A percentile compares a stretch with the other conserved stretches of the same genome.
phyloP scores from a whole-genome alignment of 768 basidiomycete species.

The Boletus reticulatus region DNA sequence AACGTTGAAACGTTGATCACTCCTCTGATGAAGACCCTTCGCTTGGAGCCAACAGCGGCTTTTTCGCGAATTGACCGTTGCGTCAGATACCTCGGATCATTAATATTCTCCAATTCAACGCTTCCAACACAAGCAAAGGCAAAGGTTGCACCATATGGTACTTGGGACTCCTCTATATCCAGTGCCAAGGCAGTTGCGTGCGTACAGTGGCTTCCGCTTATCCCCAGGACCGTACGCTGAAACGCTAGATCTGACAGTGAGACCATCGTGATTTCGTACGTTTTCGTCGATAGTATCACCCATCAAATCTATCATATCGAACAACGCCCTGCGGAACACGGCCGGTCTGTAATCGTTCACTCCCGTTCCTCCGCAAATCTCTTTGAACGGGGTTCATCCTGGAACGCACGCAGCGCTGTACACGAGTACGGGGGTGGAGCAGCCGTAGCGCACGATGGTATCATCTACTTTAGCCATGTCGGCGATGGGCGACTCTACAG shows the following conservation, averaged over 20 bases:
- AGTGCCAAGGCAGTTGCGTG: neutral
- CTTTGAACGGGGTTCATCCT: neutral
- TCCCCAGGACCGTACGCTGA: neutral
- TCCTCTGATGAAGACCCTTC: no score
- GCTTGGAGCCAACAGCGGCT: no score
- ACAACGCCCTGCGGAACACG: neutral
- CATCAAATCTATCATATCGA: neutral
- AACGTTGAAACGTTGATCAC: no score
- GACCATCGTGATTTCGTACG: neutral
- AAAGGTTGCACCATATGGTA: neutral
- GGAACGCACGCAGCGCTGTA: neutral
- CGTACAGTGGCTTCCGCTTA: neutral
- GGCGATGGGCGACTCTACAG: neutral
- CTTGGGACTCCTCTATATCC: neutral
- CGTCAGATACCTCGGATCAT: no score
- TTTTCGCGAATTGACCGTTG: no score
- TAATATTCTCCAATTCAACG: neutral
- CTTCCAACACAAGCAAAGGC: neutral
- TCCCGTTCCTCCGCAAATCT: neutral
- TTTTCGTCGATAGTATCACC: neutral
- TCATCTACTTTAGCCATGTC: neutral
- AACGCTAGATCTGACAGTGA: neutral
- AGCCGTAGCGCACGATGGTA: neutral
- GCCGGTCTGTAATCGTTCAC: neutral
- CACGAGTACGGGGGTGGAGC: slow-evolving; percentile 1